Percentiles rank a stretch among this genome's conserved stretches.
These are phyloP conservation scores for Ramalina intermedia DNA, from an alignment of 495 filamentous ascomycete genomes.

Conservation along the genomic window DNA sequence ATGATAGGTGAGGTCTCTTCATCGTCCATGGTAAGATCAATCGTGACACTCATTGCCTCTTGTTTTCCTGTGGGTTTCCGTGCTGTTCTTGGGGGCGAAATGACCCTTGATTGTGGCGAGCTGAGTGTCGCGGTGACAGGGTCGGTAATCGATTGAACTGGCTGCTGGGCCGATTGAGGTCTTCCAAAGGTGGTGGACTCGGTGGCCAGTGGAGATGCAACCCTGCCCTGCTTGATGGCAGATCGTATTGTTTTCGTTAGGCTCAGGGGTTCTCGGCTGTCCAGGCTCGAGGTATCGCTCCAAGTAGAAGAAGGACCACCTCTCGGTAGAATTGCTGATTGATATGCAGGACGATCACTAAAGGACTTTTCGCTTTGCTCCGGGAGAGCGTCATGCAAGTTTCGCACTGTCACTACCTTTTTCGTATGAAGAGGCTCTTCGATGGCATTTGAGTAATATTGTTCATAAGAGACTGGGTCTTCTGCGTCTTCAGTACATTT, in stretches of 20 bases:
- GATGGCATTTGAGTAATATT: slow-evolving; percentile 11
- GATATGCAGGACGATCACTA: too few relatives aligned
- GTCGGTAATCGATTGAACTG: not conserved
- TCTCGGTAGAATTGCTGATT: too few relatives aligned
- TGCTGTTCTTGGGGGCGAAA: not conserved
- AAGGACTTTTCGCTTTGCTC: too few relatives aligned
- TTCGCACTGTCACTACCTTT: slow-evolving; percentile 6
- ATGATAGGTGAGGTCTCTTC: not conserved
- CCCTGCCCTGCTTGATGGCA: not conserved
- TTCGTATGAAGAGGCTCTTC: slow-evolving; percentile 9
- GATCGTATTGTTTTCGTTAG: too few relatives aligned
- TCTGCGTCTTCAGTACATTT: slow-evolving; percentile 14
- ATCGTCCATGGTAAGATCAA: slow-evolving; percentile 3
- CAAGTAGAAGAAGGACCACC: too few relatives aligned
- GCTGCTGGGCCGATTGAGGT: not conserved
- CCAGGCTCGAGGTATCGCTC: not conserved
- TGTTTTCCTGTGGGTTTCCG: not conserved
- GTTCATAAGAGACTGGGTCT: slow-evolving; percentile 13
- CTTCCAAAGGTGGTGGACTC: not conserved
- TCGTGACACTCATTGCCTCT: not conserved
- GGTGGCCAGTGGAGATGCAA: not conserved
- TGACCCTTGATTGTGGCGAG: not conserved
- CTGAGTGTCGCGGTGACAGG: not conserved
- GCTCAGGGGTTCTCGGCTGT: not conserved
- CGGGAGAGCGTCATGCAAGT: slow-evolving; percentile 5